Base-by-base conservation (phyloP, 805 yeast species). In the Kuraishia ogatae region DNA sequence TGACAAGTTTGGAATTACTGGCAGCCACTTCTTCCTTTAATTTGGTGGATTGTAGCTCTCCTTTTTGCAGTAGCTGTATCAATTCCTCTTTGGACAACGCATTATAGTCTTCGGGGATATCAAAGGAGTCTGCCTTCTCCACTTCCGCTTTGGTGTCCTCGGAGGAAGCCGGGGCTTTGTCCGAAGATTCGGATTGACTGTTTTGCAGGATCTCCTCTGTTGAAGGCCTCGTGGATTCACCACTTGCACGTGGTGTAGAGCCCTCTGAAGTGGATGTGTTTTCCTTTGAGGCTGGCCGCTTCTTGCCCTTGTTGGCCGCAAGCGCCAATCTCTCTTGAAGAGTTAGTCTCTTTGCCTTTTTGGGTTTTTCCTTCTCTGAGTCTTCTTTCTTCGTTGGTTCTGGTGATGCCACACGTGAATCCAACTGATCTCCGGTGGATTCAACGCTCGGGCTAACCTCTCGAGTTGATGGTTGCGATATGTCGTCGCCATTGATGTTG, bases 311-410 rank as follows among this genome's bases (percentile, higher is more conserved):
- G 56, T 80, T 76, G 6, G 96, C 90, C 1, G 97, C 97, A 58
- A 83, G 69, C 1, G 94, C 96, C 53, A 92, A 74, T 58, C 97
- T 76, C 63, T 92, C 97, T 63, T 89, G 96, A 60, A 93, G 74
- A 0, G 96, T 84, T 20, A 89, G 71, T 58, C 92, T 75, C 66
- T 85, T 86, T 60, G 75, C 77, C 29, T 75, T 68, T 5, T 48
- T 55, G 6, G 57, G 48, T 20, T 56, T 53, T n/a, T 26, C 24
- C 5, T 20, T 26, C 52, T 39, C 49, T 35, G 28, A 43, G 39
- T 19, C 22, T 35, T 26, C 39, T 13, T n/a, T 13, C 4, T 21
- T 11, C 19, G 49, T n/a, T 20, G 49, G 29, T 24, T 49, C 28
- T 49, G 51, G 51, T 13, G 51, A 47, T n/a, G 23, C 50, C 17